Evolutionary conservation across 306 rosid species (phyloP), one percentile per base, ranked within the genome.

Genomic region (Dryas alaskensis): DNA sequence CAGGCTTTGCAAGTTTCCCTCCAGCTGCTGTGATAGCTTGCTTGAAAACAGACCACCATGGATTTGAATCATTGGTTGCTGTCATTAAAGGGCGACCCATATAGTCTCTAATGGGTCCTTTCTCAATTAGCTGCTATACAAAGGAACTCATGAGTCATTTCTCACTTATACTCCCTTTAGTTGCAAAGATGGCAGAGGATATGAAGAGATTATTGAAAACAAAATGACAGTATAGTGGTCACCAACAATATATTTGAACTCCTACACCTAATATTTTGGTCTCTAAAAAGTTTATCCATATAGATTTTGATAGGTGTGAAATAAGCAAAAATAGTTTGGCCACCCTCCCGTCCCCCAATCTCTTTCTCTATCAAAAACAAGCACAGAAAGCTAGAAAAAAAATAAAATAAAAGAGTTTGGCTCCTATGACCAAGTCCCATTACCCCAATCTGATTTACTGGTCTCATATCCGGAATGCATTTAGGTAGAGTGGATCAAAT

Each of bases 11-110:
- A 60, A 89, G 96, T 79, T 89, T 94, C 50, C 82, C 98, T 53
- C 98, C 96, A 11, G 80, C 89, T 6, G 89, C 82, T 45, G 79
- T 22, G 60, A 91, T 72, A 37, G 97, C 96, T 77, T 86, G 82
- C 80, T 84, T 69, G 82, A 94, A 92, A 66, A 92, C 86, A 37
- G 79, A 75, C 97, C 97, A 94, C 99, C 97, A 94, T 37, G 97
- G 93, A 80, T 92, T 94, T 69, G 96, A 88, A 71, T 81, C 92
- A 82, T 92, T 74, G 6, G 88, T 74, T n/a, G 80, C 50, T 7
- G 97, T 92, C 85, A 86, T 62, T 51, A 94, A 39, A 1, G 96
- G 93, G 50, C 80, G 88, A 13, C 96, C 98, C 83, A 54, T 55
- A 79, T 65, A 31, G 83, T 94, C 96, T 82, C 85, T 86, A 42